A percentile compares a stretch with the other conserved stretches of the same genome.
Evolutionary conservation across 805 yeast species (phyloP).

Genomic region (Wickerhamiella parazyma): DNA sequence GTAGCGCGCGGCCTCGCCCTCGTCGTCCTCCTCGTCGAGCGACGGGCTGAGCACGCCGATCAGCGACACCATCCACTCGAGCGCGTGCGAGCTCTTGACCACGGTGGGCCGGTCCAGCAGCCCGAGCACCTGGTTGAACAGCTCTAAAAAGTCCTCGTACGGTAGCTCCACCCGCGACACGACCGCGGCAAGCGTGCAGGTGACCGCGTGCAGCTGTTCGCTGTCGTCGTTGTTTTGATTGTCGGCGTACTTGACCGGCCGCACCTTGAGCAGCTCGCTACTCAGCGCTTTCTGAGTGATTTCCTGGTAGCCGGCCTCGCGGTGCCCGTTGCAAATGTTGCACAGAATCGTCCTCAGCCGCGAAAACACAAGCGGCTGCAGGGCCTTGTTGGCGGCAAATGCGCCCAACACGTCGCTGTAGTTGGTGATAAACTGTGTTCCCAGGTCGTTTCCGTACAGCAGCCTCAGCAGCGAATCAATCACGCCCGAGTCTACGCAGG

Average conservation of each 20-base stretch:
- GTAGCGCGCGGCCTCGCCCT: neutral
- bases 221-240: neutral
- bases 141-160: neutral
- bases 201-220: neutral
- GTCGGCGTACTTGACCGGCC: neutral
- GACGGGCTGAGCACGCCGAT: neutral
- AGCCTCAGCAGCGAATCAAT: neutral
- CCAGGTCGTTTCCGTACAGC: neutral
- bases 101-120: slow-evolving; percentile 1
- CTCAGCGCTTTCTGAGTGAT: neutral
- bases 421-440: neutral
- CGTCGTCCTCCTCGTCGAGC: neutral
- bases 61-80: slow-evolving; percentile 5
- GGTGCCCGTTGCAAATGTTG: neutral
- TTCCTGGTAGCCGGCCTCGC: neutral
- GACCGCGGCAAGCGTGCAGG: neutral
- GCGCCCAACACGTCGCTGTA: neutral
- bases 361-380: neutral
- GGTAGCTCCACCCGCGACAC: neutral
- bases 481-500: neutral
- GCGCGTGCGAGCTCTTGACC: neutral
- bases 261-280: neutral
- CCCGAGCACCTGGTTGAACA: slow-evolving; percentile 1
- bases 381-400: neutral
- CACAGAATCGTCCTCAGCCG: neutral